Evolutionary conservation across 2,329 filamentous ascomycete genomes (phyloP).

Genomic region (Fusarium temperatum): DNA sequence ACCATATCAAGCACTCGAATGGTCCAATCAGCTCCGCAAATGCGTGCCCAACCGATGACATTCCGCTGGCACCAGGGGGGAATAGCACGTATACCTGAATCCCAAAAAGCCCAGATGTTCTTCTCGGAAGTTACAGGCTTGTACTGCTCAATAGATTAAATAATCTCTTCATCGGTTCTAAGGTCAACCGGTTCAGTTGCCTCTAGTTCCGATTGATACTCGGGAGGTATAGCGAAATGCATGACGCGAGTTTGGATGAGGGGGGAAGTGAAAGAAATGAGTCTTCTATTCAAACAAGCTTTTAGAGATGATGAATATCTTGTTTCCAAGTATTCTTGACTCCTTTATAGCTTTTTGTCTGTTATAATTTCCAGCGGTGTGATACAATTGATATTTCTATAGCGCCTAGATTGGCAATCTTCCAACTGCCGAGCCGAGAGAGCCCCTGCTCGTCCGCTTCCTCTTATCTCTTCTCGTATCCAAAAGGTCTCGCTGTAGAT

Average conservation of each 20-base stretch:
- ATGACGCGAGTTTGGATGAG: neutral
- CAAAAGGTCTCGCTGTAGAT: neutral
- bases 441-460: neutral
- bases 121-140: neutral
- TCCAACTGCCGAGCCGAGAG: neutral
- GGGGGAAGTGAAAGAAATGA: neutral
- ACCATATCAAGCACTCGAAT: neutral
- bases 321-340: neutral
- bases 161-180: fast-evolving
- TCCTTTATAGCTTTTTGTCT: neutral
- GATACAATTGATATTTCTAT: neutral
- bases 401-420: neutral
- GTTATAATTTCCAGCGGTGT: fast-evolving
- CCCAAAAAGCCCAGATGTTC: neutral
- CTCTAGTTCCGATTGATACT: neutral
- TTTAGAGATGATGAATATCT: neutral
- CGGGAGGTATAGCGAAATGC: neutral
- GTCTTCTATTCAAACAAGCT: neutral
- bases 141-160: neutral
- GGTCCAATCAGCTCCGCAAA: neutral
- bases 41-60: neutral
- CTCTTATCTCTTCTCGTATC: neutral
- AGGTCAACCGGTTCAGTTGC: neutral
- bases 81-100: neutral
- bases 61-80: neutral